These are phyloP conservation scores for Rosa hybrid DNA, from an alignment of 331 rosid genomes.

Conservation along the genomic window DNA sequence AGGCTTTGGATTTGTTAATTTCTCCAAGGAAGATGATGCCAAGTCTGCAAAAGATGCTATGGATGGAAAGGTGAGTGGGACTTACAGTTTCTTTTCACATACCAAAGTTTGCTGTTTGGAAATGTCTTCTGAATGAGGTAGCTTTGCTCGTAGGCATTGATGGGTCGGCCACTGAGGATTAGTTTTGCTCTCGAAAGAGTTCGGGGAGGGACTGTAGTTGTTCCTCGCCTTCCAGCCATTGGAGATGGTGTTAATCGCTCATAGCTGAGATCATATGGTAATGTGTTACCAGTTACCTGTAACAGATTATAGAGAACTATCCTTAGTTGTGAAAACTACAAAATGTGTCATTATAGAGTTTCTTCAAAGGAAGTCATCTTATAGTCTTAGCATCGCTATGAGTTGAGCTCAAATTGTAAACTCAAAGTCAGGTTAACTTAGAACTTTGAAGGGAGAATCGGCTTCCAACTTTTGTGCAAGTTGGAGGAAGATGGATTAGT, in stretches of 20 bases:
- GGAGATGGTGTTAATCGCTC: slow-evolving; percentile 21
- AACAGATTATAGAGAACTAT: background rate
- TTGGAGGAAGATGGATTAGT: background rate
- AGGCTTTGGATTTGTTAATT: slow-evolving; percentile 85
- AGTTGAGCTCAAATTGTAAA: background rate
- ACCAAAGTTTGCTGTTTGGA: background rate
- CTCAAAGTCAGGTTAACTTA: background rate
- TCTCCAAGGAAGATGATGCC: slow-evolving; percentile 64
- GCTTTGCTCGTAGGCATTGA: slow-evolving; percentile 57
- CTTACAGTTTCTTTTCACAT: background rate
- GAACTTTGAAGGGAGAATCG: background rate
- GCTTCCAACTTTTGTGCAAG: background rate
- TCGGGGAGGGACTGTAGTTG: slow-evolving; percentile 70
- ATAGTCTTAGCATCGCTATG: background rate
- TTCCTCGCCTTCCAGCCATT: slow-evolving; percentile 59
- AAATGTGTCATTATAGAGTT: background rate
- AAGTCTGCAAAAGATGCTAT: slow-evolving; percentile 74
- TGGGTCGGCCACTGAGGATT: slow-evolving; percentile 78
- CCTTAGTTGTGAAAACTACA: background rate
- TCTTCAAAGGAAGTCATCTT: background rate
- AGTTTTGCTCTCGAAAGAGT: slow-evolving; percentile 66
- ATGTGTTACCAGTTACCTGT: background rate
- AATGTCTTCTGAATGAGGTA: slow-evolving; percentile 15
- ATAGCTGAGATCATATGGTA: slow-evolving; percentile 9
- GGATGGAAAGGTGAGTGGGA: slow-evolving; percentile 79